These are phyloP conservation scores for Rhododendron kiyosumense DNA, from an alignment of 148 eudicot species.

Conservation along the genomic window DNA sequence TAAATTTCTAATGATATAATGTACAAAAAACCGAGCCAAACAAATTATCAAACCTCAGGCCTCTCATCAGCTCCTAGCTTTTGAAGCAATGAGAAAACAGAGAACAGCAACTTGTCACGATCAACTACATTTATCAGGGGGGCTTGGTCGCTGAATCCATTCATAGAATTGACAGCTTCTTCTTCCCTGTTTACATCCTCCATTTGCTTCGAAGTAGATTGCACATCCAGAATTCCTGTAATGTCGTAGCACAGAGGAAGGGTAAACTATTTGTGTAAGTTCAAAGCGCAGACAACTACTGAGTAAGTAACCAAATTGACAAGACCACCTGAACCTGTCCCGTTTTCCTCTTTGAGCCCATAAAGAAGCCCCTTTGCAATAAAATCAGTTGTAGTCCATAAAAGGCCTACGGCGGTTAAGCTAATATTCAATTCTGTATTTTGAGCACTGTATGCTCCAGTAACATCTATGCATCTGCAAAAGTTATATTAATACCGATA, in stretches of 20 bases:
- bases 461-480: slow-evolving; percentile 86
- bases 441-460: slow-evolving; percentile 93
- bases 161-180: slow-evolving; percentile 16
- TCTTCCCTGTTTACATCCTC: slow-evolving; percentile 33
- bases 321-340: slow-evolving; percentile 30
- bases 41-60: slow-evolving; percentile 67
- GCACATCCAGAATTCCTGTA: slow-evolving; percentile 21
- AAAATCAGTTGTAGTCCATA: slow-evolving; percentile 97
- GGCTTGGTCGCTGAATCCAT: slow-evolving; percentile 32
- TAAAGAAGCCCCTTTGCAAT: slow-evolving; percentile 66
- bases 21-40: not conserved
- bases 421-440: slow-evolving; percentile 93
- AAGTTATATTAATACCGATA: not conserved
- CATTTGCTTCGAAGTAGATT: slow-evolving; percentile 20
- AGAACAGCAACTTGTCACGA: slow-evolving; percentile 63
- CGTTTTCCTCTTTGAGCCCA: slow-evolving; percentile 34
- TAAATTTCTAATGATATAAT: not conserved
- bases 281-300: not conserved
- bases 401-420: slow-evolving; percentile 87
- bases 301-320: not conserved
- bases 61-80: slow-evolving; percentile 93
- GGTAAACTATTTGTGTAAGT: slow-evolving; percentile 4
- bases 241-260: slow-evolving; percentile 3
- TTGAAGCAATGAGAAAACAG: slow-evolving; percentile 83
- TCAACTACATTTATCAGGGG: slow-evolving; percentile 45